These are phyloP conservation scores for Annulohypoxylon maeteangense DNA, from an alignment of 495 filamentous ascomycete genomes.

Conservation along the genomic window DNA sequence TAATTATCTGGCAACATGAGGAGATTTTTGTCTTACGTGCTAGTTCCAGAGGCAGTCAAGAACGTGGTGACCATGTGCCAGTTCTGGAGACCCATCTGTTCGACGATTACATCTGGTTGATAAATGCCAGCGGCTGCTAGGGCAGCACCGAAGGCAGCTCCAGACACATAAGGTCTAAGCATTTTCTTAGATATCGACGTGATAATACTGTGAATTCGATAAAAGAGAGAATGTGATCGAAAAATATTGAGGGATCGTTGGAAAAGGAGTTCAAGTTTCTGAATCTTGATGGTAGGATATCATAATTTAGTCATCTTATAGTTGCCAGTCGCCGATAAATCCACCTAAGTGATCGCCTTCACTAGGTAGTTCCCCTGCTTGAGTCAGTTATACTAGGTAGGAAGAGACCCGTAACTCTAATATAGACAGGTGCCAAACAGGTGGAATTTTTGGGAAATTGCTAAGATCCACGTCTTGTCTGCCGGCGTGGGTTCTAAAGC, in stretches of 20 bases:
- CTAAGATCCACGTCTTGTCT: conserved; percentile 22
- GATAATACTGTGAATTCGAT: background rate
- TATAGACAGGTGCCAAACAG: conserved; percentile 19
- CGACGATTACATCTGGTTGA: conserved; percentile 62
- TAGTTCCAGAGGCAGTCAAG: conserved; percentile 62
- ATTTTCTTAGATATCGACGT: conserved; percentile 12
- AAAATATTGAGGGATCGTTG: background rate
- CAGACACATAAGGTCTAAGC: conserved; percentile 49
- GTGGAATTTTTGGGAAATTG: conserved; percentile 10
- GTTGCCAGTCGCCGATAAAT: conserved; percentile 33
- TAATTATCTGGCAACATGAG: background rate
- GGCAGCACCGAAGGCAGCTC: conserved; percentile 65
- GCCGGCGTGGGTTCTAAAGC: conserved; percentile 15
- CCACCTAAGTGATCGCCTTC: conserved; percentile 14
- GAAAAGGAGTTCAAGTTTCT: background rate
- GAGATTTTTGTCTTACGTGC: conserved; percentile 58
- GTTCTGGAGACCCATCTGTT: conserved; percentile 63
- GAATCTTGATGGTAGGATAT: conserved; percentile 7
- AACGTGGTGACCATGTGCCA: conserved; percentile 70
- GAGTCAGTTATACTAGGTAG: conserved; percentile 5
- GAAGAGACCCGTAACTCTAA: conserved; percentile 27
- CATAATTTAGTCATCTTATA: conserved; percentile 34
- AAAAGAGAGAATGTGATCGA: background rate
- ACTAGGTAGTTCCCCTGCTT: conserved; percentile 4
- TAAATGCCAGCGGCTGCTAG: conserved; percentile 64